Evolutionary conservation across 2,329 filamentous ascomycete genomes (phyloP).

Genomic region (Juglanconis juglandina): DNA sequence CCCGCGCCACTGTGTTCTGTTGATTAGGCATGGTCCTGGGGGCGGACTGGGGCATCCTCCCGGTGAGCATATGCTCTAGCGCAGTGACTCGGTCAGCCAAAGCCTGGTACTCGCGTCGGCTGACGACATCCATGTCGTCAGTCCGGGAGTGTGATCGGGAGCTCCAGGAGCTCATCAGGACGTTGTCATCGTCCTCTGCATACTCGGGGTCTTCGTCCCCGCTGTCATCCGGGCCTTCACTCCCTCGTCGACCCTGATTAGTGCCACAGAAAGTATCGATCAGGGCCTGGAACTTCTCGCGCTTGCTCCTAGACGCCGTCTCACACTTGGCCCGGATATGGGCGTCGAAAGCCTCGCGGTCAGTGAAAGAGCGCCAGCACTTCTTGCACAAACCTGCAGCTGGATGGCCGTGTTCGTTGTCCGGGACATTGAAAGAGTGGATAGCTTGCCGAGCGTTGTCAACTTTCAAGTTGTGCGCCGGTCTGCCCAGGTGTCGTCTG

Average conservation of each 20-base stretch:
- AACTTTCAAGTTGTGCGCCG: constrained; percentile 29
- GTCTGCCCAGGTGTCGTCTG: constrained; percentile 29
- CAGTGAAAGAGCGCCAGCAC: constrained; percentile 29
- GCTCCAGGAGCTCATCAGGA: neutral
- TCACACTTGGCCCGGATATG: constrained; percentile 22
- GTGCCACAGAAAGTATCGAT: constrained; percentile 13
- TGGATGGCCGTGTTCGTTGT: constrained; percentile 23
- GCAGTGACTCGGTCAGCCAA: constrained; percentile 11
- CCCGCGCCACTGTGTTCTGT: neutral
- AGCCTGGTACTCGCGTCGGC: constrained; percentile 8
- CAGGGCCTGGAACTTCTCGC: constrained; percentile 14
- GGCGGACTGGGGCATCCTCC: neutral
- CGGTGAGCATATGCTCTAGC: constrained; percentile 10
- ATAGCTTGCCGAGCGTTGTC: constrained; percentile 20
- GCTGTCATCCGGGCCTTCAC: neutral
- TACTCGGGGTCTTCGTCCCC: neutral
- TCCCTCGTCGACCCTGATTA: neutral
- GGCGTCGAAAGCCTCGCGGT: constrained; percentile 23
- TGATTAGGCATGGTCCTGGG: constrained; percentile 12
- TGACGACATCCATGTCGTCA: neutral
- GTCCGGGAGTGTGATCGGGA: neutral
- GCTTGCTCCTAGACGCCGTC: constrained; percentile 15
- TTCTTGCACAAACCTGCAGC: constrained; percentile 29
- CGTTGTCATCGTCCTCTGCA: constrained; percentile 3
- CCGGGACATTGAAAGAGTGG: constrained; percentile 29